A percentile compares a stretch with the other conserved stretches of the same genome.
These are phyloP conservation scores for Diversispora epigaea DNA, from an alignment of 192 early-diverging fungal species.

Conservation along the genomic window DNA sequence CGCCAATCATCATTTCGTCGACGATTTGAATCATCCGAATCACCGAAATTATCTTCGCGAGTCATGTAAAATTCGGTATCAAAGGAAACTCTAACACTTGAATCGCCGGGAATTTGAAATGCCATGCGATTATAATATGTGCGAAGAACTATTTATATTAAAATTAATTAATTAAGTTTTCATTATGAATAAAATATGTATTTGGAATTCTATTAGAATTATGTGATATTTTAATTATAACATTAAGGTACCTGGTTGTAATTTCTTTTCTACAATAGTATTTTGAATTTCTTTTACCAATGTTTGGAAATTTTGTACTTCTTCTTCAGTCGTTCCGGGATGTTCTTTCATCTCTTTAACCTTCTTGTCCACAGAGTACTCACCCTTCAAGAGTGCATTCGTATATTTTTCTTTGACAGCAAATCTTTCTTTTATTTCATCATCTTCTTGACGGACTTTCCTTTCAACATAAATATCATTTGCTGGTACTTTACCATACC, in stretches of 20 bases:
- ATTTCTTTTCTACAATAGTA: conserved; percentile 62
- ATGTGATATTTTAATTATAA: neutral
- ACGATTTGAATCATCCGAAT: conserved; percentile 52
- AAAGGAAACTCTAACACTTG: conserved; percentile 87
- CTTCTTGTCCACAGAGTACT: conserved; percentile 68
- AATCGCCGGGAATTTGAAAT: conserved; percentile 96
- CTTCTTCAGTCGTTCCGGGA: conserved; percentile 69
- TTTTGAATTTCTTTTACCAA: conserved; percentile 73
- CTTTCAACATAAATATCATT: conserved; percentile 82
- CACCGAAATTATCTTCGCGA: conserved; percentile 79
- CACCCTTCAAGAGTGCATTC: conserved; percentile 80
- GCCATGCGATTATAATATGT: conserved; percentile 97
- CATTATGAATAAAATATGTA: neutral
- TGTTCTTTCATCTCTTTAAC: conserved; percentile 76
- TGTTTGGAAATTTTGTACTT: conserved; percentile 66
- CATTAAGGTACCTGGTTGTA: conserved; percentile 52
- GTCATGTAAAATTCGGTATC: conserved; percentile 96
- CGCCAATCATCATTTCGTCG: conserved; percentile 90
- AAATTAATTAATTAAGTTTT: too few relatives aligned
- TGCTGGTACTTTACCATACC: conserved; percentile 80
- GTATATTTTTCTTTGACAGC: conserved; percentile 92
- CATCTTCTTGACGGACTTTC: conserved; percentile 56
- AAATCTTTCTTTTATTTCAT: conserved; percentile 91
- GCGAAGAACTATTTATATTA: conserved; percentile 58
- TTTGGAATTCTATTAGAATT: neutral